Evolutionary conservation across 139 green algal species (phyloP).

Genomic region (Diplosphaera chodatii): DNA sequence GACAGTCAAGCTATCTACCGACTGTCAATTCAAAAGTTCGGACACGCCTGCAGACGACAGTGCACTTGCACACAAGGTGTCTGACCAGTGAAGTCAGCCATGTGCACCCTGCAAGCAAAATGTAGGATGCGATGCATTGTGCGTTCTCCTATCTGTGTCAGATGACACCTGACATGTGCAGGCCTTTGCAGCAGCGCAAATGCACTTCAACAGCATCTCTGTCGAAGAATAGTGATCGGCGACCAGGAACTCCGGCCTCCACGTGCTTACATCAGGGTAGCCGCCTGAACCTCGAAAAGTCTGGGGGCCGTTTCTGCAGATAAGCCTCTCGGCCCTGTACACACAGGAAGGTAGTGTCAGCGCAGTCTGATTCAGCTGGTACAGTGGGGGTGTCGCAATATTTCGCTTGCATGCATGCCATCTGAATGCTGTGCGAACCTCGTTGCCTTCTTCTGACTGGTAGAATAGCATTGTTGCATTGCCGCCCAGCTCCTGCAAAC

Average conservation of each 20-base stretch:
- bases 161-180: no score
- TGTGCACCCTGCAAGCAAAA: no score
- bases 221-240: no score
- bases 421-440: slow-evolving; percentile 49
- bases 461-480: slow-evolving; percentile 98
- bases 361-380: no score
- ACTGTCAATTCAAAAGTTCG: background rate
- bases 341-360: background rate
- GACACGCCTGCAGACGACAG: background rate
- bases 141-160: no score
- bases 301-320: slow-evolving; percentile 75
- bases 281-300: slow-evolving; percentile 87
- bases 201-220: no score
- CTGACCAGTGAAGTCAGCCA: no score
- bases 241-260: no score
- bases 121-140: no score
- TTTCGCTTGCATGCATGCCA: no score
- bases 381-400: no score
- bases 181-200: no score
- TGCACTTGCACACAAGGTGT: background rate
- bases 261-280: slow-evolving; percentile 77
- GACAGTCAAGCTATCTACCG: background rate
- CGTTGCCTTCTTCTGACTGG: slow-evolving; percentile 83
- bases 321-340: slow-evolving; percentile 73
- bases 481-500: slow-evolving; percentile 69